These are phyloP conservation scores for Caloboletus inedulis DNA, from an alignment of 1,284 basidiomycete species.

Conservation along the genomic window DNA sequence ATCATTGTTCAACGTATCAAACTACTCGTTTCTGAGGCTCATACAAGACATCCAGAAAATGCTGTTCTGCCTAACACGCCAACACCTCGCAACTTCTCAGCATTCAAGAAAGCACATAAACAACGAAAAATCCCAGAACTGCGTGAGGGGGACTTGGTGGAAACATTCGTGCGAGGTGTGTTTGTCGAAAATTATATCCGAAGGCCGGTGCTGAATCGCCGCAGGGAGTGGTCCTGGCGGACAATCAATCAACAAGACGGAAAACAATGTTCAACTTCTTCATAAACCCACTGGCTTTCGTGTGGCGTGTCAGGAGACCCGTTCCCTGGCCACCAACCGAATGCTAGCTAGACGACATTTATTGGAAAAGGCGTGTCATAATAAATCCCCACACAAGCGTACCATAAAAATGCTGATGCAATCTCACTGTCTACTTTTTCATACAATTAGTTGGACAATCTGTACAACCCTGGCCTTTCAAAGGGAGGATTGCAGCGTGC, in stretches of 20 bases:
- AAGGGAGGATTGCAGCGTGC: conserved; percentile 64
- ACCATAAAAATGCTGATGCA: conserved; percentile 19
- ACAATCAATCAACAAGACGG: conserved; percentile 83
- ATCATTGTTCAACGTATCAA: conserved; percentile 16
- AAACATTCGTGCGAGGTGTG: conserved; percentile 73
- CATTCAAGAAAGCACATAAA: conserved; percentile 65
- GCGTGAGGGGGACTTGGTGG: conserved; percentile 69
- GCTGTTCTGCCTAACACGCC: conserved; percentile 37
- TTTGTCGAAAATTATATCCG: not conserved
- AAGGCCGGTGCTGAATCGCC: conserved; percentile 1
- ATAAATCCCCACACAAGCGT: conserved; percentile 16
- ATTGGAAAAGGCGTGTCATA: conserved; percentile 62
- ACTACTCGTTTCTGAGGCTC: conserved; percentile 28
- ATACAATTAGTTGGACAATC: conserved; percentile 56
- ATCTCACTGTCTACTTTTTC: conserved; percentile 3
- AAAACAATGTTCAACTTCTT: conserved; percentile 77
- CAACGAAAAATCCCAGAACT: conserved; percentile 61
- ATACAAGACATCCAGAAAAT: conserved; percentile 39
- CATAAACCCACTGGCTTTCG: conserved; percentile 78
- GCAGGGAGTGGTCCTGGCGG: conserved; percentile 80
- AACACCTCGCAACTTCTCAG: conserved; percentile 52
- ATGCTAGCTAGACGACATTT: conserved; percentile 64
- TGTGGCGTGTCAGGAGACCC: conserved; percentile 75
- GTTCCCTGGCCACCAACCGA: conserved; percentile 68
- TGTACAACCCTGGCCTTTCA: conserved; percentile 72